These are phyloP conservation scores for Apiospora malaysiana DNA, from an alignment of 2,329 filamentous ascomycete genomes.

Conservation along the genomic window DNA sequence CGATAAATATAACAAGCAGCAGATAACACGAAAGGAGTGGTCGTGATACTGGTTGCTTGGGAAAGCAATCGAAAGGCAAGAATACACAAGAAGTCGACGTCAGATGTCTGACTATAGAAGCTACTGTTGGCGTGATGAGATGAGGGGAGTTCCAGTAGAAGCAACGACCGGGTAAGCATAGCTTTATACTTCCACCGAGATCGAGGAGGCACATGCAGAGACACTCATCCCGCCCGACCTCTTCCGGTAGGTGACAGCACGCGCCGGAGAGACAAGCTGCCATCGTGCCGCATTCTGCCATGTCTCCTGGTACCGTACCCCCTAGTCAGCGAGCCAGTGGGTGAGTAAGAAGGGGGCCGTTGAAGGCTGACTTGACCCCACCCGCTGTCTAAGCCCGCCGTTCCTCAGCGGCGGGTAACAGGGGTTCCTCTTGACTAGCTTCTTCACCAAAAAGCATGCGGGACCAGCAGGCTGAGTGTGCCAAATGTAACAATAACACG, in stretches of 20 bases:
- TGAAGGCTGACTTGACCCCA: slow-evolving; percentile 11
- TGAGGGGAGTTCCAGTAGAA: not conserved
- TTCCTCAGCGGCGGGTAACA: not conserved
- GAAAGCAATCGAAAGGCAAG: not conserved
- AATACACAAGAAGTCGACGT: not conserved
- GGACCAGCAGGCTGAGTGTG: not conserved
- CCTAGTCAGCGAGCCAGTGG: not conserved
- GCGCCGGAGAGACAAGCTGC: not conserved
- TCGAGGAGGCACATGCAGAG: not conserved
- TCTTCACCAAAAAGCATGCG: not conserved
- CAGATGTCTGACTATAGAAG: slow-evolving; percentile 4
- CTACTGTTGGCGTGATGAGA: not conserved
- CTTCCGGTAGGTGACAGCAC: not conserved
- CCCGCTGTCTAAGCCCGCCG: not conserved
- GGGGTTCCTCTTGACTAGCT: not conserved
- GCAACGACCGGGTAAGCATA: not conserved
- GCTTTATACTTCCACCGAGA: not conserved
- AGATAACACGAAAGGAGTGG: slow-evolving; percentile 1
- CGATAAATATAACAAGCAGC: not conserved
- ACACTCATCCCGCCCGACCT: not conserved
- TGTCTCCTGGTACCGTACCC: not conserved
- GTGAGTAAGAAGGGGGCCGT: slow-evolving; percentile 4
- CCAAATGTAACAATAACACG: slow-evolving; percentile 11
- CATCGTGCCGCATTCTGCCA: not conserved
- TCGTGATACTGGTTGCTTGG: not conserved